Evolutionary conservation across 139 green algal species (phyloP).

Genomic region (Yamagishiella unicocca): DNA sequence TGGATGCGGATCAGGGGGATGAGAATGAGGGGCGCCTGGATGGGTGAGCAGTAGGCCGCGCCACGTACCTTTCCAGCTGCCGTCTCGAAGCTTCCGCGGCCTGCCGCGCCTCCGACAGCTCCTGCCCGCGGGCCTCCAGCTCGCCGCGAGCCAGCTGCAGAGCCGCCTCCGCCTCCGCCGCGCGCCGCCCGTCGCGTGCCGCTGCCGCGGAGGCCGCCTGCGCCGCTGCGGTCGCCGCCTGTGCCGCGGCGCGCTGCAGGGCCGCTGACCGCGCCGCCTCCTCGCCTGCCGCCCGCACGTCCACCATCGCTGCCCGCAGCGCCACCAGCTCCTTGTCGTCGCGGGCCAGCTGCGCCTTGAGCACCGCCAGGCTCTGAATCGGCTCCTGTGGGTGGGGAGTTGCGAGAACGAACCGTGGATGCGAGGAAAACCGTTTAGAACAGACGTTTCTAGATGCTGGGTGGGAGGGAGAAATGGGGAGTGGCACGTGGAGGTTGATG

Average conservation of each 20-base stretch:
- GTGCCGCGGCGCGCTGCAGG: neutral
- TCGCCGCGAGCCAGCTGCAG: neutral
- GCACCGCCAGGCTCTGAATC: slow-evolving; percentile 25
- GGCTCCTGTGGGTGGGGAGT: slow-evolving; percentile 23
- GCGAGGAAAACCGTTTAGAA: no score
- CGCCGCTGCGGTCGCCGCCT: neutral
- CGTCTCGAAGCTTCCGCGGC: neutral
- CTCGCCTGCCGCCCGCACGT: neutral
- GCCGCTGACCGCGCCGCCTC: neutral
- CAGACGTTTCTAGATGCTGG: no score
- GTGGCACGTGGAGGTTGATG: no score
- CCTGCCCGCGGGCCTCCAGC: neutral
- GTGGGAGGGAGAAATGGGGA: no score
- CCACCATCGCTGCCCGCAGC: neutral
- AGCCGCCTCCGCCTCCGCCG: slow-evolving; percentile 1
- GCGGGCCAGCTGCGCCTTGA: slow-evolving; percentile 21
- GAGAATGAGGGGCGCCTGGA: neutral
- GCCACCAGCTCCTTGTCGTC: slow-evolving; percentile 17
- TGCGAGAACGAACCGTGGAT: no score
- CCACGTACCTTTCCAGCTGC: slow-evolving; percentile 2
- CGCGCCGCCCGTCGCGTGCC: neutral
- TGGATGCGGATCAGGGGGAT: neutral
- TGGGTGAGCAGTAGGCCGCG: no score
- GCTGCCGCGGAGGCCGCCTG: neutral
- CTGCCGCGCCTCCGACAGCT: slow-evolving; percentile 8